Base-by-base conservation (phyloP, 305 asterid genomes). In the Fraxinus latifolia region DNA sequence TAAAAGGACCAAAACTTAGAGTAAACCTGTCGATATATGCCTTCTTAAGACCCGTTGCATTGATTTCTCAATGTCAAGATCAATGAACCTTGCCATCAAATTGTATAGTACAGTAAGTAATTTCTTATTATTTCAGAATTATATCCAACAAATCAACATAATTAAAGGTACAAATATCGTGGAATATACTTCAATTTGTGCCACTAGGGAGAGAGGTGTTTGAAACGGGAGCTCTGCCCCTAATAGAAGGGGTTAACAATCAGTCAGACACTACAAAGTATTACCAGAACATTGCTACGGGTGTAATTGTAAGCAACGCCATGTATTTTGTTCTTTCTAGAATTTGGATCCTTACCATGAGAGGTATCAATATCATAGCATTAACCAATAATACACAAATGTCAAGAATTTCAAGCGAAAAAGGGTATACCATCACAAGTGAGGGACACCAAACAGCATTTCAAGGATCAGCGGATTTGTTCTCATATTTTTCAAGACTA, bases 31-130 rank as follows among this genome's bases (percentile, higher is more conserved):
- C 37, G 97, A 88, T 84, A 93, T 81, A 76, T 96, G 99, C 89
- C 99, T 90, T 87, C 77, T 89, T 65, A 90, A 81, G 67, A 96
- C 99, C 33, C 98, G 95, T 71, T 91, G 88, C 99, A 96, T 94
- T 81, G 99, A 90, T 87, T 88, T 91, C 81, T 90, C 92, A 68
- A 96, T 83, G 85, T 96, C 97, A 71, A 94, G 84, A 79, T 96
- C 97, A 29, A 94, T 84, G 82, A 96, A 96, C 99, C 98, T 96
- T 90, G 77, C 17, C 78, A 74, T 36, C 42, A 71, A 80, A 65
- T 21, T 31, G n/a, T 62, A 74, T 19, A 23, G 60, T 11, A 50
- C 14, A 27, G 31, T 76, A 17, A 77, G 39, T 31, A 29, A 68
- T 29, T 55, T 65, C 7, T 65, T 27, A 9, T 9, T 21, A 68